Evolutionary conservation across 2,329 filamentous ascomycete genomes (phyloP), one percentile per base, ranked within the genome.

Genomic region (Sphaerostilbella broomeana): DNA sequence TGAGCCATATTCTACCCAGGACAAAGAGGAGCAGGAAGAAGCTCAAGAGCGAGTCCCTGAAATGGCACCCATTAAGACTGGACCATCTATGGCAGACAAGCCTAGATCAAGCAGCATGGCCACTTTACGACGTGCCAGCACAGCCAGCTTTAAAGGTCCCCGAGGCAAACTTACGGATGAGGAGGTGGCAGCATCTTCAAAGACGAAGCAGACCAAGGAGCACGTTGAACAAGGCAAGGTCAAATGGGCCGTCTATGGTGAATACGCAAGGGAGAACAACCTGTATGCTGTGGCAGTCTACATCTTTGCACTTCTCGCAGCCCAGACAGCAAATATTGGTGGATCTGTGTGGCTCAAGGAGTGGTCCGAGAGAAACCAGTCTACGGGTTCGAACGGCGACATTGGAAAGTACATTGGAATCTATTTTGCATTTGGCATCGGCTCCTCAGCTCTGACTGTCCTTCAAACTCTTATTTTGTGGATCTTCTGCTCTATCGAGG

Each of bases 401-500:
- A 76, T 94, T 43, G 89, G 84, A 51, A 94, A 86, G 62, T 98
- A 88, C 57, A 85, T 98, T 56, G 87, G 90, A 42, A 79, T 98
- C 48, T 98, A 98, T 66, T 92, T 98, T 63, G 87, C 84, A 12
- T 86, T 98, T 62, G 94, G 92, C 33, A 76, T 98, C 36, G 90
- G 90, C 21, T 82, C 86, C 18, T 84, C 92, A 27, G 73, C 77
- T 29, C 70, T 98, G 47, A 90, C 94, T 3, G 87, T 97, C 28
- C 57, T 94, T 20, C 92, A 97, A 64, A 97, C 90, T 5, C 68
- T 98, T 51, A 88, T 98, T 48, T 72, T 98, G 19, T 98, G 92
- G 92, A 97, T 98, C 50, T 97, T 98, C 68, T 98, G 94, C 67
- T 97, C 92, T 4, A 98, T 98, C 47, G 92, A 98, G 76, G 92